phyloP scores from a whole-genome alignment of 2,329 filamentous ascomycete genomes.

The Penicillium sp. region DNA sequence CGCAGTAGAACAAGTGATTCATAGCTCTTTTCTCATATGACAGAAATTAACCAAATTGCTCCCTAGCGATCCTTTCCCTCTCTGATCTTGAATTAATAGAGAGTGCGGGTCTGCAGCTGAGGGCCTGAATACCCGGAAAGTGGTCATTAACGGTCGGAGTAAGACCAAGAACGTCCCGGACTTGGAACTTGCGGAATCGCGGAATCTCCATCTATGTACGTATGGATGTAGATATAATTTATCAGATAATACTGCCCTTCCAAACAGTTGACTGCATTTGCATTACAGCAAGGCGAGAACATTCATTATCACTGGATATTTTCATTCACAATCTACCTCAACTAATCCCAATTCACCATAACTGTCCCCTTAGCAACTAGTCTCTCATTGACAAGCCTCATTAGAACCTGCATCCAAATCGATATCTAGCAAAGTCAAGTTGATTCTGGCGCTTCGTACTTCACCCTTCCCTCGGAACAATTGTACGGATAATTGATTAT shows the following conservation, averaged over 20 bases:
- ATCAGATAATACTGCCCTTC: background rate
- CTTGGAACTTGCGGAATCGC: background rate
- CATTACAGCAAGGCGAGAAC: background rate
- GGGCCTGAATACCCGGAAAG: background rate
- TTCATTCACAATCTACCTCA: background rate
- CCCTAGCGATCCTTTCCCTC: background rate
- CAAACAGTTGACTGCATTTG: background rate
- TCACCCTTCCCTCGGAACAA: background rate
- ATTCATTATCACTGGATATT: background rate
- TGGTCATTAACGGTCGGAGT: too few relatives aligned
- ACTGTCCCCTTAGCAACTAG: background rate
- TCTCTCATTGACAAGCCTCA: background rate
- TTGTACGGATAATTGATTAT: background rate
- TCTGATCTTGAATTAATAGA: background rate
- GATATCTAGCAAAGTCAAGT: background rate
- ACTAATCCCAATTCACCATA: background rate
- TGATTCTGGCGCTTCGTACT: background rate
- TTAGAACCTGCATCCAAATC: background rate
- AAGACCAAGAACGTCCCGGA: background rate
- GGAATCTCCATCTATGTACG: background rate
- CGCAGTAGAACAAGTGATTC: too few relatives aligned
- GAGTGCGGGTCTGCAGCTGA: background rate
- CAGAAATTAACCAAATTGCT: background rate
- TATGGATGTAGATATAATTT: background rate
- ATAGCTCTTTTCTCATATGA: background rate